Evolutionary conservation across 163 green algal species (phyloP).

Genomic region (Scenedesmus sp.): DNA sequence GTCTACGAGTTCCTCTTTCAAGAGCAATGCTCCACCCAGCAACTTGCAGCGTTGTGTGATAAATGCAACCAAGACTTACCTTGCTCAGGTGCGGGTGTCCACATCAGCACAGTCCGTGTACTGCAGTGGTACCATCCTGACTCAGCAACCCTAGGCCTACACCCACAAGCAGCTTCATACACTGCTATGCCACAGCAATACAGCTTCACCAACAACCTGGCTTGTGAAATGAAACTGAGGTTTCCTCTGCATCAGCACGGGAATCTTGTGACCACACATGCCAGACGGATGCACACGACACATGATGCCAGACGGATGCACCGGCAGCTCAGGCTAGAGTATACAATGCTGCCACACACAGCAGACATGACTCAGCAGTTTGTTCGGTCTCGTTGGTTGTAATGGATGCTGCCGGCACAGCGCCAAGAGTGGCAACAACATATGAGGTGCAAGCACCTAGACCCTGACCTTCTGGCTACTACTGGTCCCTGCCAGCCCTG

Average conservation of each 20-base stretch:
- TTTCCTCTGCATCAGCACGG: too few relatives aligned
- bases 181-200: neutral
- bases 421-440: too few relatives aligned
- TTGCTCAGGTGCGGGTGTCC: too few relatives aligned
- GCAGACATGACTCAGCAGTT: too few relatives aligned
- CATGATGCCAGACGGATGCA: too few relatives aligned
- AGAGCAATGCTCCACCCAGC: neutral
- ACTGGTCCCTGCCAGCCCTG: constrained; percentile 16
- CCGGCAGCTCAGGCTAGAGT: too few relatives aligned
- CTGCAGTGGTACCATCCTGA: neutral
- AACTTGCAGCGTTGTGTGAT: neutral
- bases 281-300: too few relatives aligned
- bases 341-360: too few relatives aligned
- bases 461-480: neutral
- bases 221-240: neutral
- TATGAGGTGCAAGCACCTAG: neutral
- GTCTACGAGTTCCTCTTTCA: neutral
- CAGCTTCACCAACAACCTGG: neutral
- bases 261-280: too few relatives aligned
- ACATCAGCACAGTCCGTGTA: neutral
- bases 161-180: neutral
- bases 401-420: too few relatives aligned
- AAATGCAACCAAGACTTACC: neutral
- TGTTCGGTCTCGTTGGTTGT: too few relatives aligned
- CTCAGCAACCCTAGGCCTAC: neutral